Base-by-base conservation (phyloP, 2,329 filamentous ascomycete genomes). In the Chrysosporium keratinophilum region DNA sequence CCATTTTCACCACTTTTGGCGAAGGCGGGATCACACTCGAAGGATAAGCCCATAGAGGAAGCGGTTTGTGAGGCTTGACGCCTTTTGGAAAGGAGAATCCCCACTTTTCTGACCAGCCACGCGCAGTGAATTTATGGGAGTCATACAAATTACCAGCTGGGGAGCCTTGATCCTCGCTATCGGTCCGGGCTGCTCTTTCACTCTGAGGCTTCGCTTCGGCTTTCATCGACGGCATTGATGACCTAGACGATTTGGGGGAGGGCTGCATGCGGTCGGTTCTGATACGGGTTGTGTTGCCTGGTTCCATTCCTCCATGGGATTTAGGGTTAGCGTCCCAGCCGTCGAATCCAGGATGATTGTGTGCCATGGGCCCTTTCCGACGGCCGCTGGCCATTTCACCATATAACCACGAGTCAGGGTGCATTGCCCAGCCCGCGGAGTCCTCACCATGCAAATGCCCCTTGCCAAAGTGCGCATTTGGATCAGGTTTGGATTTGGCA, bases 401-500 rank as follows among this genome's bases (percentile, higher is more conserved):
- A 55, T 60, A 58, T 28, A 58, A 56, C 57, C 56, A 58, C 23
- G 58, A 60, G 33, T 56, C 48, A 23, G 37, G 47, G 5, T 44
- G 39, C 43, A 56, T 57, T 23, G 58, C 56, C 50, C 56, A 58
- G 52, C 48, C 58, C 52, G 55, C 59, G 55, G 56, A 56, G 40
- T 61, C 57, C 67, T 67, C 63, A 71, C 69, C 67, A 58, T 57
- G 60, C 60, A 61, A 60, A 33, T 61, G 50, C 43, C 56, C 47
- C 17, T 31, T 63, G 54, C 54, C 57, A 12, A 61, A 57, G 45
- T 60, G 52, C 4, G 57, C 56, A 57, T 63, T 60, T 43, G 64
- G 60, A 46, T 45, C 62, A 64, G 17, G 61, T 66, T 44, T 69
- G 61, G 53, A 15, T 33, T 64, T 58, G 10, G 62, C 61, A 15